Base-by-base conservation (phyloP, 139 green algal genomes). In the Micromonas pusilla region DNA sequence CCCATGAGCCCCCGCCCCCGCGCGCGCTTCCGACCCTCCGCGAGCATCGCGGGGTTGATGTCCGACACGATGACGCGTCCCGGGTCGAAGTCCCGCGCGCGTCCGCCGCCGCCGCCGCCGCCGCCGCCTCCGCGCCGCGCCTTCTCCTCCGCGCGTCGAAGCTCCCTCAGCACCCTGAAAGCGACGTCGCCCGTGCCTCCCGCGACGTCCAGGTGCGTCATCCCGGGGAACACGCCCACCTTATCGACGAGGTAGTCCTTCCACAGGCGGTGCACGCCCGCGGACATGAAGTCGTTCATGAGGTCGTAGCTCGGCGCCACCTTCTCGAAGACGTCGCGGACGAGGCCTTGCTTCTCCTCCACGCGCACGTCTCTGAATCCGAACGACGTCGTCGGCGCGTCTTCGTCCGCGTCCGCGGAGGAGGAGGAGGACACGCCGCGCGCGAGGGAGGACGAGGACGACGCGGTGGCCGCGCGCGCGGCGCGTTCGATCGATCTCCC, bases 211-310 rank as follows among this genome's bases (percentile, higher is more conserved):
- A 99, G 83, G 80, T 99, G 96, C 23, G 84, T 82, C 91, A 95
- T 93, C 16, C 91, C 89, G 2, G 92, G 83, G 80, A 96, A 97
- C 5, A 92, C 90, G 2, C 81, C 75, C 45, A 98, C 82, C 34
- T 83, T 83, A 31, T 90, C 74, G 0, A 84, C 66, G 28, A 81
- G 32, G 0, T 85, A 83, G 85, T 97, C 92, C 78, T 99, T 99
- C 96, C 96, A 99, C 28, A 97, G 67, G 0, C 96, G 84, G 80
- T 99, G 96, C 82, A 98, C 45, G 25, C 95, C 95, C 1, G 82
- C 91, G 72, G 91, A 97, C 96, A 99, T 99, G 13, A 98, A 79
- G 84, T 99, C 96, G 72, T 99, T 99, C 96, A 99, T 99, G 2
- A 96, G 68, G 76, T 99, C 96, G 53, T 99, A 99, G 5, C 82